phyloP scores from a whole-genome alignment of 352 stramenopile genomes.

The Saprolegnia parasitica region DNA sequence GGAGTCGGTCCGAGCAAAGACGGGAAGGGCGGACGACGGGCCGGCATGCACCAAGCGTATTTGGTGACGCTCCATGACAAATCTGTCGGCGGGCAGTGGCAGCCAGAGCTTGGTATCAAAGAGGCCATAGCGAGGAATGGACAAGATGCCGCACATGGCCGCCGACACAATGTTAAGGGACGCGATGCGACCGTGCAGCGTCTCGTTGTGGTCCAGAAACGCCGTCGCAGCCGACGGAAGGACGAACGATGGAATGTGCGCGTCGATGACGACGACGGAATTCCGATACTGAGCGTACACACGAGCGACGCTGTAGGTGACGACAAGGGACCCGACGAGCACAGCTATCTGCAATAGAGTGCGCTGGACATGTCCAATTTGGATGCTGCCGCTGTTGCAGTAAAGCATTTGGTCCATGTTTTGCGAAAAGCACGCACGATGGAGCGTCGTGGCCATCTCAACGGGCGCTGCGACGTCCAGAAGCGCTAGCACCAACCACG shows the following conservation, averaged over 20 bases:
- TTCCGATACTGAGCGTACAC: not conserved
- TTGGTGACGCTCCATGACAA: not conserved
- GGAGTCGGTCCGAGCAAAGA: not conserved
- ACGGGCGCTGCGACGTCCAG: not conserved
- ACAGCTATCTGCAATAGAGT: not conserved
- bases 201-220: not conserved
- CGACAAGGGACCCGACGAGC: not conserved
- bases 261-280: not conserved
- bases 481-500: not conserved
- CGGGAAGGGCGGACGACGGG: not conserved
- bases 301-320: not conserved
- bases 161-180: not conserved
- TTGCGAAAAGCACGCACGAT: not conserved
- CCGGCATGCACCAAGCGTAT: not conserved
- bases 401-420: constrained; percentile 20
- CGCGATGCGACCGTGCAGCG: not conserved
- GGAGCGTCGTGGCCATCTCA: not conserved
- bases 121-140: not conserved
- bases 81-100: not conserved
- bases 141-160: constrained; percentile 4
- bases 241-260: not conserved
- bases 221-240: not conserved
- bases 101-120: constrained; percentile 27
- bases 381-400: not conserved
- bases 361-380: not conserved